These are phyloP conservation scores for Xerocomus nothofagi DNA, from an alignment of 1,284 basidiomycete species.

Conservation along the genomic window DNA sequence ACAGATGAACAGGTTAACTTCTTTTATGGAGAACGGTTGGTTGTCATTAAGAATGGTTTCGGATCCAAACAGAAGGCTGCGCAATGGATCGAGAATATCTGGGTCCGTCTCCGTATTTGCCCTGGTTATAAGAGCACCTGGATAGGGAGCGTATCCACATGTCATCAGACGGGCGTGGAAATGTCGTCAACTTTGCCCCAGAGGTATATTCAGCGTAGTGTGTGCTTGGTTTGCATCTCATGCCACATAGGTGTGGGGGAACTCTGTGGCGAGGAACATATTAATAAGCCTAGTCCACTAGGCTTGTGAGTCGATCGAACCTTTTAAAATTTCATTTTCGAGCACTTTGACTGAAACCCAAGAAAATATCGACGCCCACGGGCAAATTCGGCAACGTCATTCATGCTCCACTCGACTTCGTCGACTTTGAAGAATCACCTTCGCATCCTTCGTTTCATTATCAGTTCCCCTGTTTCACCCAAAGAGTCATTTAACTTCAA, in stretches of 20 bases:
- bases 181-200: slow-evolving; percentile 50
- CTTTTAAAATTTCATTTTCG: no score
- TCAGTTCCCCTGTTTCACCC: slow-evolving; percentile 2
- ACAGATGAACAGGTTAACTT: slow-evolving; percentile 49
- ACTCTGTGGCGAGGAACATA: background rate
- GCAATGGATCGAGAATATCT: slow-evolving; percentile 50
- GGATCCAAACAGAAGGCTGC: slow-evolving; percentile 45
- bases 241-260: background rate
- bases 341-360: background rate
- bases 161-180: slow-evolving; percentile 44
- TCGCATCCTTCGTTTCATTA: background rate
- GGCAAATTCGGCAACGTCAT: background rate
- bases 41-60: slow-evolving; percentile 55
- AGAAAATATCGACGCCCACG: background rate
- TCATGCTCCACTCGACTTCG: background rate
- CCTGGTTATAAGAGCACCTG: slow-evolving; percentile 53
- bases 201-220: slow-evolving; percentile 36
- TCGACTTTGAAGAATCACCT: background rate
- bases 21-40: slow-evolving; percentile 54
- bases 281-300: background rate
- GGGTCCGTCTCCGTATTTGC: slow-evolving; percentile 50
- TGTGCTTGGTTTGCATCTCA: background rate
- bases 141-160: slow-evolving; percentile 52
- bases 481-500: background rate
- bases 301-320: background rate